Base-by-base conservation (phyloP, 495 filamentous ascomycete species). In the Neurospora sp. region DNA sequence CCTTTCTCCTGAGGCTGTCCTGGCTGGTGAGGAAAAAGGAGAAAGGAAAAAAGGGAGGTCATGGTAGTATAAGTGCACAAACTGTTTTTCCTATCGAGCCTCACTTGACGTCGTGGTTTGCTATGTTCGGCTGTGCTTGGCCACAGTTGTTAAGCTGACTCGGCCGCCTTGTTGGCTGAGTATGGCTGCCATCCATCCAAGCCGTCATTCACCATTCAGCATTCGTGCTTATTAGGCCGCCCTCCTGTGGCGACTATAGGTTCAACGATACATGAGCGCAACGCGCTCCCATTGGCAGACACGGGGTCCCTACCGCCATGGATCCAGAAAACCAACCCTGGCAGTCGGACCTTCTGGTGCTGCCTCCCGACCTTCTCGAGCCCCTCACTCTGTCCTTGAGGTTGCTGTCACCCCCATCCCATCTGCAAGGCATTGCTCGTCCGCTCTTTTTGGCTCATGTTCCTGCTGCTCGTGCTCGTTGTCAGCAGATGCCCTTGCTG, bases 81-180 rank as follows among this genome's bases (percentile, higher is more conserved):
- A 20, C 37, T 20, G 68, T 18, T 69, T 69, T 31, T 27, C 35
- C 48, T 59, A 31, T 46, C 31, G 39, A 27, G 31, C 48, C 70
- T 71, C 72, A 71, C 46, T 53, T 73, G 72, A 68, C 71, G 16
- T 42, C 10, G 53, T 69, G 71, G 22, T 68, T 72, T 41, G 61
- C 31, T 35, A 31, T 61, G 53, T 20, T 39, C 20, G 46, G 46
- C 46, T 16, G 41, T 20, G 41, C 73, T 75, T 74, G 53, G 53
- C 27, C 53, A 65, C 53, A 65, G 14, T 18, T 31, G 53, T 65
- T 16, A 61, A 31, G 12, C 16, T 61, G 53, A 61, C 27, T 61
- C 53, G 53, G 22, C 48, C 48, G 53, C 22, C 53, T 31, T 31
- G 53, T 61, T 61, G 53, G 53, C 53, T 31, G 31, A 35, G 27